Base-by-base conservation (phyloP, 2,329 filamentous ascomycete genomes). In the Cordyceps pruinosa region DNA sequence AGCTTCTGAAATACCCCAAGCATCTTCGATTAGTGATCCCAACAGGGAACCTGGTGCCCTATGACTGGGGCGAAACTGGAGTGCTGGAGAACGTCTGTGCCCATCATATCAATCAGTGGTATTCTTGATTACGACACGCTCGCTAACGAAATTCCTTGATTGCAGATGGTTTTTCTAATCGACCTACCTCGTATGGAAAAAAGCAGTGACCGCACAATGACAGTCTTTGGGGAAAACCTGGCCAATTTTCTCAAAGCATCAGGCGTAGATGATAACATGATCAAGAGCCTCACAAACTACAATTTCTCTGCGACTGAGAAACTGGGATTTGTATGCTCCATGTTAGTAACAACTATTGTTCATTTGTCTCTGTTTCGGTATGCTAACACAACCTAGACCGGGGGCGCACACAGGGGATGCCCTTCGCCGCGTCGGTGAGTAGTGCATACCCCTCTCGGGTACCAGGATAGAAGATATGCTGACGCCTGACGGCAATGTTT, bases 1-100 rank as follows among this genome's bases (percentile, higher is more conserved):
- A 96, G 80, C 73, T 97, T 1, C 78, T 97, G n/a, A 93, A 91
- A 64, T 89, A 90, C 64, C 73, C 81, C 0, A 73, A 73, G 1
- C 85, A 91, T 68, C 72, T 97, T 17, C 84, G 94, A 7, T 78
- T 99, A 45, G 93, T 88, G 1, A 77, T 97, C 2, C 91, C 94
- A 0, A 93, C 87, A 4, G 94, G 91, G 1, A 99, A 99, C 65
- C 75, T 97, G 49, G 85, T 88, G 13, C 78, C 83, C 8, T 90
- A 89, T 65, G 93, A 99, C 68, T 97, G 94, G 92, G 93, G 92
- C 10, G 90, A 95, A 69, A 80, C 78, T 2, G 89, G 89, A 7
- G 73, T 85, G 2, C 88, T 96, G 85, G 92, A 97, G 71, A 97
- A 96, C 70, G 86, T 87, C 66, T 32, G 53, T 56, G 35, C 35